Percentiles rank a stretch among this genome's conserved stretches.
Evolutionary conservation across 1,284 basidiomycete species (phyloP).

Genomic region (Cutaneotrichosporon sp.): DNA sequence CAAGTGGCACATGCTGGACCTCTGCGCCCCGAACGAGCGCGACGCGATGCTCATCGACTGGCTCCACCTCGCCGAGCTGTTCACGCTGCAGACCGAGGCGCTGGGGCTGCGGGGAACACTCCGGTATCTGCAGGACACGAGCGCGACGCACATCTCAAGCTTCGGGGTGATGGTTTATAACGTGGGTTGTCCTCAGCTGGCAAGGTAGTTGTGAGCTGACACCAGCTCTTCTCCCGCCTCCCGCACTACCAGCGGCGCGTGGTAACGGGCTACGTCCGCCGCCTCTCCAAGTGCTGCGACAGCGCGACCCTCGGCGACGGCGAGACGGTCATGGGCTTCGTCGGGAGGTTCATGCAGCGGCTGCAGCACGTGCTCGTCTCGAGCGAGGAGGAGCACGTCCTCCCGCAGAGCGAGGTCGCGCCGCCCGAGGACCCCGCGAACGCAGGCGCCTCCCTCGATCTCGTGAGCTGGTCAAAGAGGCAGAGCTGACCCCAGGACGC

Average conservation of each 20-base stretch:
- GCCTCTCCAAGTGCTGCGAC: slow-evolving; percentile 18
- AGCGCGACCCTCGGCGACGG: slow-evolving; percentile 13
- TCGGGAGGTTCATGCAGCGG: slow-evolving; percentile 23
- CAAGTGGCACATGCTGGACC: slow-evolving; percentile 25
- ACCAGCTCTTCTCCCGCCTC: slow-evolving; percentile 13
- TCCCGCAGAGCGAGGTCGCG: neutral
- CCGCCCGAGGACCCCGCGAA: neutral
- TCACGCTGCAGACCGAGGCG: slow-evolving; percentile 22
- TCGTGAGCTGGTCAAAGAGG: neutral
- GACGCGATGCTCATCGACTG: slow-evolving; percentile 18
- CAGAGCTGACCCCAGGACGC: slow-evolving; percentile 10
- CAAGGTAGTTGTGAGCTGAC: too few relatives aligned
- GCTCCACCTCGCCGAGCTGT: slow-evolving; percentile 18
- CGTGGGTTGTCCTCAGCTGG: too few relatives aligned
- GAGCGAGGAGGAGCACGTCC: neutral
- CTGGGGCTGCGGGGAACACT: slow-evolving; percentile 17
- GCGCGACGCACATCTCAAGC: slow-evolving; percentile 24
- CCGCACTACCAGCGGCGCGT: slow-evolving; percentile 9
- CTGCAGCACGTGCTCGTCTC: slow-evolving; percentile 7
- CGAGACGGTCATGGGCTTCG: slow-evolving; percentile 21
- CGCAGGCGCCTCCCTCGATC: neutral
- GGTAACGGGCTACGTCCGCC: slow-evolving; percentile 13
- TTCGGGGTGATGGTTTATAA: slow-evolving; percentile 26
- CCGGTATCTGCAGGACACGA: slow-evolving; percentile 27
- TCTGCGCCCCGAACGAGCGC: slow-evolving; percentile 11